Evolutionary conservation across 1,284 basidiomycete genomes (phyloP), one percentile per base, ranked within the genome.

Genomic region (Fomitopsis betulina): DNA sequence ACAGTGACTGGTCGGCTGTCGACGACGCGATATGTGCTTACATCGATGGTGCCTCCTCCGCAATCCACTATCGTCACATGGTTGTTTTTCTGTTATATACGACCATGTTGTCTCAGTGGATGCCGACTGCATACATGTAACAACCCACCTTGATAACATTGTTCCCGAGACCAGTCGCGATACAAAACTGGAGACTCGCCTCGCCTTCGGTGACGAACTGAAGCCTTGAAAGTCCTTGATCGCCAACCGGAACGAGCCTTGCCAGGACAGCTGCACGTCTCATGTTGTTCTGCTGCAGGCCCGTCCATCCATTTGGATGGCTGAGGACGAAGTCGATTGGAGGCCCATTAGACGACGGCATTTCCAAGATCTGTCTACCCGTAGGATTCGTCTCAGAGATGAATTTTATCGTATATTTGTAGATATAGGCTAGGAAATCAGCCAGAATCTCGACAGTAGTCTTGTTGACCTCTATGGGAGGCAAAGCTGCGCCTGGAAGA

Each of bases 341-440:
- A 15, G 35, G 27, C 27, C 27, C 27, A 8, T 30, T 30, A 8
- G 59, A 61, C 32, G 63, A 58, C 57, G 72, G 63, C 4, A 72
- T 73, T 25, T 60, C 59, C 76, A 76, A 77, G 25, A 78, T 56
- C 21, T 61, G 65, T 3, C 60, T 59, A 0, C 83, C 80, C 37
- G 71, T 73, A 0, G 73, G 69, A 55, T 81, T 76, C 0, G 76
- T 75, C 27, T 84, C 79, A 42, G 71, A 63, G 53, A 86, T 82
- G 61, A 77, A 85, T 3, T 66, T 72, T 23, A 53, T 60, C 1
- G 79, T 73, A 55, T 81, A 82, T 2, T 65, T 33, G 53, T 71
- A 76, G 35, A 86, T 68, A 58, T 86, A 86, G 0, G 59, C 62
- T 53, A 85, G 67, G 60, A 83, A 84, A 61, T 86, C 85, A 0